Evolutionary conservation across 2,329 filamentous ascomycete species (phyloP), one percentile per base, ranked within the genome.

Genomic region (Fusarium virguliforme): DNA sequence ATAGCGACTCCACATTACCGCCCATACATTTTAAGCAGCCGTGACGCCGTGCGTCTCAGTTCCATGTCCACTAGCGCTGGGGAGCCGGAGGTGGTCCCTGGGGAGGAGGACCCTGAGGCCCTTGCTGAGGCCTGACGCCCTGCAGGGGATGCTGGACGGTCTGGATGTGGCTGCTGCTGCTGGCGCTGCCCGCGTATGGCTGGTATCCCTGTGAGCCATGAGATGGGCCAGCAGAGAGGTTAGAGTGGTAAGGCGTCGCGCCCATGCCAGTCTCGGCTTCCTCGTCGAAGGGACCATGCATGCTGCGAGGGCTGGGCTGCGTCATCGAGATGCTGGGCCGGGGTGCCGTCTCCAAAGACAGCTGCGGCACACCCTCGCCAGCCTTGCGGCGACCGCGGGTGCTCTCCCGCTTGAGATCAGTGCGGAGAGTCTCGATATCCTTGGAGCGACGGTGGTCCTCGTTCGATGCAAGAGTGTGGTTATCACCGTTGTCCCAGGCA

Each of bases 311-410:
- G 28, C 77, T 77, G 67, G 77, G 46, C 65, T 77, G 61, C 73
- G 69, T 59, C 71, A 78, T 30, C 70, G 70, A 57, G 61, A 76
- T 18, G 71, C 74, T 67, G 56, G 69, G 64, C 50, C 74, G 62
- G 55, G 68, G 67, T 35, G 75, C 57, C 50, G 74, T 73, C 32
- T 76, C 77, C 64, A 73, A 76, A 56, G 77, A 76, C 34, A 79
- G 76, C 4, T 79, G 72, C 8, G 84, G 81, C 8, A 85, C 72
- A 1, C 79, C 81, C 51, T 87, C 85, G 60, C 86, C 86, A 8
- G 85, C 83, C 75, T 81, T 84, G 71, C 85, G 83, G 35, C 85
- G 84, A 40, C 86, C 85, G 28, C 83, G 82, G 64, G 83, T 84
- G 72, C 85, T 86, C 56, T 83, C 81, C 46, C 81, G 79, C 76